These are phyloP conservation scores for Exidia glandulosa DNA, from an alignment of 768 basidiomycete genomes.

Conservation along the genomic window DNA sequence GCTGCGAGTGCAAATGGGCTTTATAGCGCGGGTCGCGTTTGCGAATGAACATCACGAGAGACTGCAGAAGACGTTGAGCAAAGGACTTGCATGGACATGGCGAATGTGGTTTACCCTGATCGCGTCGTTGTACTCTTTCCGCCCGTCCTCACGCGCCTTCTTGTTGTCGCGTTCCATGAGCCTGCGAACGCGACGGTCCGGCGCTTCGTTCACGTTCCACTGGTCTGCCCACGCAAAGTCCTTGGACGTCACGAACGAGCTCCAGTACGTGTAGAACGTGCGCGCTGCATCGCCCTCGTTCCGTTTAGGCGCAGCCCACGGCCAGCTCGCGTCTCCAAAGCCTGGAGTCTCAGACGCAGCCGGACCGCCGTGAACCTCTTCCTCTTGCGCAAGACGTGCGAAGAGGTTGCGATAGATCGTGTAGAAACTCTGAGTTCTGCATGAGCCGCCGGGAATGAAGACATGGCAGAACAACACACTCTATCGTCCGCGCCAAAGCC, in stretches of 20 bases:
- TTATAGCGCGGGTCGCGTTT: slow-evolving; percentile 89
- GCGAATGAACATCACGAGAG: slow-evolving; percentile 60
- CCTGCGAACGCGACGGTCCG: slow-evolving; percentile 75
- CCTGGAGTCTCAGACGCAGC: slow-evolving; percentile 49
- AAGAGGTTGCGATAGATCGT: slow-evolving; percentile 84
- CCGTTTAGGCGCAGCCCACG: slow-evolving; percentile 46
- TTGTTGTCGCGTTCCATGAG: slow-evolving; percentile 96
- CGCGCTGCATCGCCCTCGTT: slow-evolving; percentile 42
- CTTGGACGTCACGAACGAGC: slow-evolving; percentile 77
- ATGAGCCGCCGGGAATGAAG: neutral
- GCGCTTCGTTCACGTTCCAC: slow-evolving; percentile 76
- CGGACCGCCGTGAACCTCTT: slow-evolving; percentile 37
- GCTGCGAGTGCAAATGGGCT: slow-evolving; percentile 39
- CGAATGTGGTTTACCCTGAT: slow-evolving; percentile 50
- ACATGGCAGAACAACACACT: slow-evolving; percentile 27
- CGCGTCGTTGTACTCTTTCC: slow-evolving; percentile 86
- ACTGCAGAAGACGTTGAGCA: slow-evolving; percentile 29
- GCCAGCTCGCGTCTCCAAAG: slow-evolving; percentile 72
- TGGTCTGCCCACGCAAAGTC: slow-evolving; percentile 81
- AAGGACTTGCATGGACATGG: neutral
- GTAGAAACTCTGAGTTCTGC: slow-evolving; percentile 63
- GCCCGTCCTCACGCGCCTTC: slow-evolving; percentile 76
- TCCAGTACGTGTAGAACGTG: slow-evolving; percentile 78
- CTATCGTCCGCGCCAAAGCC: slow-evolving; percentile 52
- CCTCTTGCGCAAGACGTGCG: slow-evolving; percentile 70